These are phyloP conservation scores for Trichoderma parareesei DNA, from an alignment of 495 filamentous ascomycete genomes.

Conservation along the genomic window DNA sequence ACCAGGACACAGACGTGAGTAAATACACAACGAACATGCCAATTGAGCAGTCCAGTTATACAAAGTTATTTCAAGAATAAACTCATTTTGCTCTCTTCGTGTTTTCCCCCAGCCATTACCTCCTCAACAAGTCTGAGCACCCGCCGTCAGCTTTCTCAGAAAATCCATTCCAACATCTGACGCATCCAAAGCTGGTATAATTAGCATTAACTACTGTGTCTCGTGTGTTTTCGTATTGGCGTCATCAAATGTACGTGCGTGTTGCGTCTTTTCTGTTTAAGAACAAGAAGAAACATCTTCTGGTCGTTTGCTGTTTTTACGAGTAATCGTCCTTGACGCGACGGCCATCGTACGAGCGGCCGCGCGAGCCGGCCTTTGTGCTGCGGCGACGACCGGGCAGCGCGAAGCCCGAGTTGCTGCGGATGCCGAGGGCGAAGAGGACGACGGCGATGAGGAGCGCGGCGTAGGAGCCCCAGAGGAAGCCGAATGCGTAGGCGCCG, in stretches of 20 bases:
- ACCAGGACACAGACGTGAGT: no score
- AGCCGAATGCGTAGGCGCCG: constrained; percentile 69
- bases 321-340: constrained; percentile 60
- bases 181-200: no score
- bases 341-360: constrained; percentile 44
- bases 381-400: neutral
- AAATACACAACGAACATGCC: no score
- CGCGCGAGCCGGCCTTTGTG: constrained; percentile 16
- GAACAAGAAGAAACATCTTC: no score
- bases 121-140: neutral
- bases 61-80: no score
- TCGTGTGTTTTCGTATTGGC: neutral
- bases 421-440: constrained; percentile 55
- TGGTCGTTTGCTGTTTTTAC: constrained; percentile 21
- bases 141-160: neutral
- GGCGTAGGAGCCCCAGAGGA: constrained; percentile 74
- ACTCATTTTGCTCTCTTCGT: no score
- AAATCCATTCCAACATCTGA: neutral
- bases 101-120: no score
- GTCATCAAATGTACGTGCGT: no score
- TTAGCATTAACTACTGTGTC: neutral
- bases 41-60: no score
- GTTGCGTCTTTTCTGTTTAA: no score
- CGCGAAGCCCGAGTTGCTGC: constrained; percentile 12
- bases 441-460: constrained; percentile 62